Evolutionary conservation across 805 yeast species (phyloP).

Genomic region (Ogataea naganishii): DNA sequence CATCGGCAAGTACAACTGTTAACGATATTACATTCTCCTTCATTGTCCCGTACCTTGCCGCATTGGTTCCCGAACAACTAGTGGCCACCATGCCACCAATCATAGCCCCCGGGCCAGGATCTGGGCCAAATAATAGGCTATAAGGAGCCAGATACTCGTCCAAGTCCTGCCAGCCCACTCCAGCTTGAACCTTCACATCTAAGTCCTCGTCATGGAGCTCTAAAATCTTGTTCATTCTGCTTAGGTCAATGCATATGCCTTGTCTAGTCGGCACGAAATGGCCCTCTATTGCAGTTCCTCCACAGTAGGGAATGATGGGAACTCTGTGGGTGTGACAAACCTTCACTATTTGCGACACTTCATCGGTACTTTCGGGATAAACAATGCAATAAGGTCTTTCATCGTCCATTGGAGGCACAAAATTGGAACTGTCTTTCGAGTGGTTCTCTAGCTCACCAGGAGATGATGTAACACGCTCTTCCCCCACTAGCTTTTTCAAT

Average conservation of each 20-base stretch:
- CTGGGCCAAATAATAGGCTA: slow-evolving; percentile 63
- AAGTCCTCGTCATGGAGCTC: slow-evolving; percentile 53
- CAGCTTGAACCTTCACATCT: slow-evolving; percentile 72
- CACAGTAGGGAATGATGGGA: slow-evolving; percentile 68
- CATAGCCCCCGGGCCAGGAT: slow-evolving; percentile 72
- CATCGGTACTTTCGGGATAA: slow-evolving; percentile 55
- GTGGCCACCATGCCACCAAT: slow-evolving; percentile 73
- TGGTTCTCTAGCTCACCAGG: slow-evolving; percentile 20
- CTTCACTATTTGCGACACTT: slow-evolving; percentile 55
- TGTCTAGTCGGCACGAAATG: slow-evolving; percentile 64
- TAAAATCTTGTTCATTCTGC: slow-evolving; percentile 52
- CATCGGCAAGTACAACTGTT: slow-evolving; percentile 75
- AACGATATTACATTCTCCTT: slow-evolving; percentile 60
- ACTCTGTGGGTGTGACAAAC: slow-evolving; percentile 53
- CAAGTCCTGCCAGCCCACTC: slow-evolving; percentile 69
- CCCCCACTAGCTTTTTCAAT: slow-evolving; percentile 45
- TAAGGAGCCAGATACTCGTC: slow-evolving; percentile 41
- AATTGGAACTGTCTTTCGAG: slow-evolving; percentile 23
- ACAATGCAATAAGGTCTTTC: slow-evolving; percentile 36
- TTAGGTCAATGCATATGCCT: slow-evolving; percentile 52
- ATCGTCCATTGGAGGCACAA: slow-evolving; percentile 18
- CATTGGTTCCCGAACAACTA: slow-evolving; percentile 75
- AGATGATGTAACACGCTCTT: slow-evolving; percentile 36
- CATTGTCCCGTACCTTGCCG: slow-evolving; percentile 71
- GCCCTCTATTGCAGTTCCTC: slow-evolving; percentile 76